A percentile compares a stretch with the other conserved stretches of the same genome.
These are phyloP conservation scores for Aspergillus coremiiformis DNA, from an alignment of 495 filamentous ascomycete species.

Conservation along the genomic window DNA sequence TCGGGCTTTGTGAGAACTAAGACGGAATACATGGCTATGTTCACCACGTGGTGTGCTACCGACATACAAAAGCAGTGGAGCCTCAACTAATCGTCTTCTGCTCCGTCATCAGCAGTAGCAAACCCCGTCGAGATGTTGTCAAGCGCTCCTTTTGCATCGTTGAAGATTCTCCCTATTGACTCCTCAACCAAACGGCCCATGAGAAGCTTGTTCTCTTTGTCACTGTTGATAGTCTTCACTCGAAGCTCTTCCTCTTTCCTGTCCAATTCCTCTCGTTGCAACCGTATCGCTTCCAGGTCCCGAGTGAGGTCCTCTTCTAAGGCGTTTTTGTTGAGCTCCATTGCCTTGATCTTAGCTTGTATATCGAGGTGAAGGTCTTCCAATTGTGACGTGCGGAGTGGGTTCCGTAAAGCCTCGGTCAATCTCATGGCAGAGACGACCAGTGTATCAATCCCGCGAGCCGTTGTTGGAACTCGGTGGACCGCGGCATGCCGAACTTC, in stretches of 20 bases:
- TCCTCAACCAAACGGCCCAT: conserved; percentile 29
- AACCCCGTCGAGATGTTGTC: not conserved
- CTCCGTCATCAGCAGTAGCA: not conserved
- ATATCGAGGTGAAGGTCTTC: conserved; percentile 30
- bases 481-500: conserved; percentile 29
- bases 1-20: not conserved
- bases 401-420: conserved; percentile 22
- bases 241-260: conserved; percentile 22
- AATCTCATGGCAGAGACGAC: conserved; percentile 24
- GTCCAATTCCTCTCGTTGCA: conserved; percentile 25
- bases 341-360: conserved; percentile 26
- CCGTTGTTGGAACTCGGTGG: conserved; percentile 25
- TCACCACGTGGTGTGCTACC: no score
- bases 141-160: not conserved
- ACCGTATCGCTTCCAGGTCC: conserved; percentile 22
- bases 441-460: conserved; percentile 22
- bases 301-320: conserved; percentile 24
- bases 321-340: conserved; percentile 35
- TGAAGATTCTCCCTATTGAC: not conserved
- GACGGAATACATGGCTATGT: no score
- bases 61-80: no score
- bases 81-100: not conserved
- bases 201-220: conserved; percentile 25
- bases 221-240: conserved; percentile 18
- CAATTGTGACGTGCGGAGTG: conserved; percentile 23